Conservation (phyloP, 2,329 filamentous ascomycete genomes). For the Fusarium sublunatum region DNA sequence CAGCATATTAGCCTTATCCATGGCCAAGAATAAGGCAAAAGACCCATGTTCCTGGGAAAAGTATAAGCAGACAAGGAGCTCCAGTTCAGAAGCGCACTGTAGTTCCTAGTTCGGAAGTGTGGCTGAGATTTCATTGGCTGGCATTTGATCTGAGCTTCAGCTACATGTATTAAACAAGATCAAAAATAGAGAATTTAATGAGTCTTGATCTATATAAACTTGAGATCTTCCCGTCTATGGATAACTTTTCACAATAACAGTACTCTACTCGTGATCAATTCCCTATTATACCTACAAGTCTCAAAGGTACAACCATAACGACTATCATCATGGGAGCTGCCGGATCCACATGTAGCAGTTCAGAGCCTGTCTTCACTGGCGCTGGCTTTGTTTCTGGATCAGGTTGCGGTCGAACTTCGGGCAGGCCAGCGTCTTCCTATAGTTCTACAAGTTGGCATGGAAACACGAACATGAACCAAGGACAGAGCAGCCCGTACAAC, state of each 20-base stretch:
- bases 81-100: not conserved
- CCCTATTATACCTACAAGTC: not conserved
- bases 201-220: conserved; percentile 1
- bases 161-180: not conserved
- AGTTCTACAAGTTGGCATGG: not conserved
- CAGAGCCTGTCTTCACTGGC: not conserved
- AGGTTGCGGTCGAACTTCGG: not conserved
- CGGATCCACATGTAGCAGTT: conserved; percentile 1
- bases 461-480: not conserved
- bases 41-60: not conserved
- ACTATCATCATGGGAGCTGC: conserved; percentile 5
- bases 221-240: not conserved
- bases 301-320: not conserved
- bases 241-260: not conserved
- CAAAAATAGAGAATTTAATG: not conserved
- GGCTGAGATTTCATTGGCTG: conserved; percentile 27
- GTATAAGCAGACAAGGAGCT: not conserved
- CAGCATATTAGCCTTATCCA: not conserved
- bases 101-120: conserved; percentile 26
- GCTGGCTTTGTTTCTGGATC: not conserved
- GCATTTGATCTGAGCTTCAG: conserved; percentile 2
- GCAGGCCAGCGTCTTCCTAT: not conserved
- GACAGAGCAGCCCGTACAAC: not conserved
- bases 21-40: not conserved
- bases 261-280: not conserved